Base-by-base conservation (phyloP, 306 rosid genomes). In the Pyrus bretschneideri region DNA sequence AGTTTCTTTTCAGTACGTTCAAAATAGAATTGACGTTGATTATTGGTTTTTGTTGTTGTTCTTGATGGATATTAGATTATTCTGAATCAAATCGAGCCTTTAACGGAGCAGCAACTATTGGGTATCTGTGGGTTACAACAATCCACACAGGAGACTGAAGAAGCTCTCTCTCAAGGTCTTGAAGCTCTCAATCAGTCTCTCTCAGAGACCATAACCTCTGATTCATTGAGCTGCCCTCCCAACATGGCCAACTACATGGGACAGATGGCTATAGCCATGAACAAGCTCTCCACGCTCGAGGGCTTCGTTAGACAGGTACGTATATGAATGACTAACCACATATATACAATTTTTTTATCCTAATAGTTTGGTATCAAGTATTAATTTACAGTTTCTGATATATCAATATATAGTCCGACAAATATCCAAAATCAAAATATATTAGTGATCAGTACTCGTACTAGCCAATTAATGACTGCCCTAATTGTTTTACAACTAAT, bases 171-270 rank as follows among this genome's bases (percentile, higher is more conserved):
- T 3, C 98, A 89, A 81, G 98, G 98, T 52, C 96, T 91, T 9
- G 97, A 92, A 1, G 90, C 90, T 75, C 86, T 96, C 1, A 88
- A 92, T 67, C 97, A 92, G 54, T 88, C 98, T 23, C 89, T 96
- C 44, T 86, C 87, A 6, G 91, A 91, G 52, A 88, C 94, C 27
- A 87, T 96, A 83, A 76, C 96, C 63, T 86, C 94, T 5, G 99
- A 91, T 49, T 88, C 96, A 19, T 79, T 96, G 79, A 89, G 86
- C 74, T 76, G 78, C 79, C 89, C 98, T 73, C 93, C 91, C 10
- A 93, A 91, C 76, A 87, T 96, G 97, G 82, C 90, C 44, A 96
- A 91, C 84, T 96, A 92, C 80, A 96, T 92, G 99, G 97, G 97
- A 21, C 99, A 96, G 31, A 92, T 96, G 99, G 92, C 98, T 13